These are phyloP conservation scores for Chrysoporthe deuterocubensis DNA, from an alignment of 2,329 filamentous ascomycete genomes.

Conservation along the genomic window DNA sequence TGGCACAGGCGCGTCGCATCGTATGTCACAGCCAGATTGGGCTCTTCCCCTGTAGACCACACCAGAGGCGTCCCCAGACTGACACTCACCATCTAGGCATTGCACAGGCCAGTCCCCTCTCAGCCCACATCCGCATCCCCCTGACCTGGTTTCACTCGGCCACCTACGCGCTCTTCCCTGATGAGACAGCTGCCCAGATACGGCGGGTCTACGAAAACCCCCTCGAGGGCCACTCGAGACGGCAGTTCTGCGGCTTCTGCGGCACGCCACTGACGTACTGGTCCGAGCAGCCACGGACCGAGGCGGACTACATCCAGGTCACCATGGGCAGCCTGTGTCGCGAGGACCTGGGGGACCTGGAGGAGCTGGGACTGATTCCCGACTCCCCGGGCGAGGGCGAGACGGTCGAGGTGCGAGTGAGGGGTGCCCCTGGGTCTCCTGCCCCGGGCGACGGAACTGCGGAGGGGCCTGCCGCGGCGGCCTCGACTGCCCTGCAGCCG, in stretches of 20 bases:
- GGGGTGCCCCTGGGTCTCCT: constrained; percentile 35
- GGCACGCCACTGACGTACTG: constrained; percentile 85
- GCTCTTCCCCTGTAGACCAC: background rate
- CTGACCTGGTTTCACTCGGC: constrained; percentile 78
- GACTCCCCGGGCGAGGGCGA: constrained; percentile 39
- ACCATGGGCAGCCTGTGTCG: constrained; percentile 77
- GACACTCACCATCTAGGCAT: constrained; percentile 49
- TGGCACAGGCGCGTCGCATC: constrained; percentile 69
- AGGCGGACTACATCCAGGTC: constrained; percentile 79
- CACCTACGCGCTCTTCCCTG: constrained; percentile 75
- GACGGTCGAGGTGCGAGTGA: constrained; percentile 34
- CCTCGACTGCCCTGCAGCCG: constrained; percentile 29
- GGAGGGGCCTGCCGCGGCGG: constrained; percentile 31
- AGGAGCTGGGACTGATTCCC: constrained; percentile 75
- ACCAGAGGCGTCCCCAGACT: constrained; percentile 19
- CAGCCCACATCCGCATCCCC: constrained; percentile 82
- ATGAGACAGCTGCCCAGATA: constrained; percentile 73
- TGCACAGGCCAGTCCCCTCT: constrained; percentile 72
- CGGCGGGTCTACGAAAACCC: constrained; percentile 68
- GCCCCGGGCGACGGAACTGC: constrained; percentile 36
- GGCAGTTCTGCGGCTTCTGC: constrained; percentile 90
- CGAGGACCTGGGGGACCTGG: constrained; percentile 72
- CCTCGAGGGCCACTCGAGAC: constrained; percentile 61
- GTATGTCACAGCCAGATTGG: constrained; percentile 58
- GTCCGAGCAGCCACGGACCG: constrained; percentile 72